Conservation (phyloP, 768 basidiomycete genomes). For the Lactarius akahatsu region DNA sequence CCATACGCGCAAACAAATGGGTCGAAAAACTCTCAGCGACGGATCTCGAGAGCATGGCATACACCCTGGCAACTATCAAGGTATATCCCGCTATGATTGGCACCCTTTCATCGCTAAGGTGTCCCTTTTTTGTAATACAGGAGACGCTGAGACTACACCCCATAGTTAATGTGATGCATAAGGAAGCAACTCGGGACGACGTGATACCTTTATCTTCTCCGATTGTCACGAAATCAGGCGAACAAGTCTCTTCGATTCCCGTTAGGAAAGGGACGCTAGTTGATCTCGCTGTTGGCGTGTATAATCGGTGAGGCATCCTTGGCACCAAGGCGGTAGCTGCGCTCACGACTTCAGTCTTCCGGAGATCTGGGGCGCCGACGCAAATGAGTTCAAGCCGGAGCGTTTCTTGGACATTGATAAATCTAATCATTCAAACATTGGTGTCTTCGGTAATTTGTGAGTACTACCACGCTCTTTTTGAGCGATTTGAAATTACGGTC, state of each 20-base stretch:
- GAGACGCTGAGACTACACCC: conserved; percentile 24
- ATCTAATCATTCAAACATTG: background rate
- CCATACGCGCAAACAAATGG: conserved; percentile 10
- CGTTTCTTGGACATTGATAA: conserved; percentile 9
- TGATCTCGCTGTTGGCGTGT: conserved; percentile 9
- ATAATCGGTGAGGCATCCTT: conserved; percentile 7
- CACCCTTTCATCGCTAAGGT: background rate
- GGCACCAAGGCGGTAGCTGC: too few species aligned
- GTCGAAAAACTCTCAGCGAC: background rate
- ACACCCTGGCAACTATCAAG: conserved; percentile 9
- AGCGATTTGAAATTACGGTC: background rate
- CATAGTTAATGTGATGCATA: conserved; percentile 7
- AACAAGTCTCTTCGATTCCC: conserved; percentile 10
- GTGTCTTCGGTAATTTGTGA: conserved; percentile 4
- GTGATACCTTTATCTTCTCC: conserved; percentile 28
- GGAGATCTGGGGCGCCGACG: conserved; percentile 12
- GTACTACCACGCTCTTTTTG: background rate
- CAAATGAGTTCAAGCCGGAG: conserved; percentile 11
- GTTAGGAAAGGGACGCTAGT: conserved; percentile 8
- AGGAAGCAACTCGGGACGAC: conserved; percentile 28
- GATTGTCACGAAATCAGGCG: conserved; percentile 2
- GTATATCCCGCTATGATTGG: background rate
- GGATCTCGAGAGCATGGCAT: conserved; percentile 11
- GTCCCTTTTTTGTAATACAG: background rate
- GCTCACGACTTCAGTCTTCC: conserved; percentile 6